Evolutionary conservation across 805 yeast genomes (phyloP).

Genomic region (Cyberlindnera nakhonratchasimensis): DNA sequence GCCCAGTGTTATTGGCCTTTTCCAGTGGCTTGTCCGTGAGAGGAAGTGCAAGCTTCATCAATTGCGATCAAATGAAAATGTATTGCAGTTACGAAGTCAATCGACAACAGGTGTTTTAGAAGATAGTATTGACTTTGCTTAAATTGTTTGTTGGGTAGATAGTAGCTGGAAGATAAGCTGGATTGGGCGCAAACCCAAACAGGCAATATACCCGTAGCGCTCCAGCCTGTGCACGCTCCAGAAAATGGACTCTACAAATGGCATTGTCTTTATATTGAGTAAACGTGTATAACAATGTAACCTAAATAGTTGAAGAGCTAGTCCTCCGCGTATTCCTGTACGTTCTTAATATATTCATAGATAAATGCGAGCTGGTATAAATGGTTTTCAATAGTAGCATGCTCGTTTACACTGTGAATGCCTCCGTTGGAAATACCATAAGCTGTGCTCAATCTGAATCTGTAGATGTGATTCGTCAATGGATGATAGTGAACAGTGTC

Average conservation of each 20-base stretch:
- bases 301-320: too few relatives aligned
- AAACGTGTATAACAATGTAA: too few relatives aligned
- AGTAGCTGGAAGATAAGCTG: too few relatives aligned
- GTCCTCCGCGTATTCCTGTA: too few relatives aligned
- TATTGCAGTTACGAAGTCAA: neutral
- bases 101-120: too few relatives aligned
- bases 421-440: slow-evolving; percentile 34
- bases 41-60: neutral
- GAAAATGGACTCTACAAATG: too few relatives aligned
- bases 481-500: slow-evolving; percentile 67
- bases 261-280: too few relatives aligned
- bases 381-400: slow-evolving; percentile 46
- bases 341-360: slow-evolving; percentile 44
- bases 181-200: too few relatives aligned
- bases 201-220: too few relatives aligned
- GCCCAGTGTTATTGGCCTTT: too few relatives aligned
- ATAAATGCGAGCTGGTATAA: slow-evolving; percentile 48
- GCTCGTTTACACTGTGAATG: slow-evolving; percentile 59
- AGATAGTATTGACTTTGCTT: too few relatives aligned
- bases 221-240: too few relatives aligned
- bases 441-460: slow-evolving; percentile 50
- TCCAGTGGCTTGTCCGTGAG: slow-evolving; percentile 2
- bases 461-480: slow-evolving; percentile 55
- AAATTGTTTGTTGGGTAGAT: neutral
- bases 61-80: neutral